Conservation (phyloP, 352 stramenopile genomes). For the Pythium diclinum region DNA sequence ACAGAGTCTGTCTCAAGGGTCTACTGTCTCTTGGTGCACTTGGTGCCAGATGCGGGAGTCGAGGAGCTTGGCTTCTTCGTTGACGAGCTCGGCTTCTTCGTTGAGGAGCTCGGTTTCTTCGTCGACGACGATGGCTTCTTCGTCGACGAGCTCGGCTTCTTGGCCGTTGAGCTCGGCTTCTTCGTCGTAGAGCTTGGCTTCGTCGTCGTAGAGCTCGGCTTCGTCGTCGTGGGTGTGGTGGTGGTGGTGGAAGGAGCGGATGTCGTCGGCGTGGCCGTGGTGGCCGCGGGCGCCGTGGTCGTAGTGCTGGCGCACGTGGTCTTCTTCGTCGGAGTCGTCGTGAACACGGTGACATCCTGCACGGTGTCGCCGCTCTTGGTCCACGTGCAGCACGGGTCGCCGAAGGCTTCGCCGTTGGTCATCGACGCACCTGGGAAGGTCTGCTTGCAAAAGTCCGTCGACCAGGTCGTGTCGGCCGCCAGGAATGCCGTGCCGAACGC, state of each 20-base stretch:
- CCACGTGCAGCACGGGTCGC: constrained; percentile 35
- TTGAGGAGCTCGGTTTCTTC: too few relatives aligned
- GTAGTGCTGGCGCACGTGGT: not conserved
- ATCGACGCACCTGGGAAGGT: constrained; percentile 32
- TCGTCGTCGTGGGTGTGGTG: too few relatives aligned
- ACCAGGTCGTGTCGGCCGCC: constrained; percentile 5
- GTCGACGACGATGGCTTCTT: not conserved
- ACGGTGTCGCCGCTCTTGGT: not conserved
- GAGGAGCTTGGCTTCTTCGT: not conserved
- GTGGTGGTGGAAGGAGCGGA: too few relatives aligned
- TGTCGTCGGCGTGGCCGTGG: not conserved
- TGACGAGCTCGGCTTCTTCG: not conserved
- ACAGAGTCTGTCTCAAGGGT: not conserved
- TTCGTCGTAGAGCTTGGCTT: too few relatives aligned
- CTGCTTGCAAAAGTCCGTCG: constrained; percentile 23
- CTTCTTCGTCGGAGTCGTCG: not conserved
- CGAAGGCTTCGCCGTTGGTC: constrained; percentile 41
- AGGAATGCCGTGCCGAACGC: constrained; percentile 26
- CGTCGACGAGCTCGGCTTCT: not conserved
- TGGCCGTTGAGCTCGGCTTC: too few relatives aligned
- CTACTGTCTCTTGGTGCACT: not conserved
- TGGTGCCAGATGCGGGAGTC: not conserved
- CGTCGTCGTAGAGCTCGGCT: too few relatives aligned
- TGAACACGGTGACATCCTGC: not conserved
- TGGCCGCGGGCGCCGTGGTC: not conserved